phyloP scores from a whole-genome alignment of 306 rosid genomes.

The Cucurbita ficifolia region DNA sequence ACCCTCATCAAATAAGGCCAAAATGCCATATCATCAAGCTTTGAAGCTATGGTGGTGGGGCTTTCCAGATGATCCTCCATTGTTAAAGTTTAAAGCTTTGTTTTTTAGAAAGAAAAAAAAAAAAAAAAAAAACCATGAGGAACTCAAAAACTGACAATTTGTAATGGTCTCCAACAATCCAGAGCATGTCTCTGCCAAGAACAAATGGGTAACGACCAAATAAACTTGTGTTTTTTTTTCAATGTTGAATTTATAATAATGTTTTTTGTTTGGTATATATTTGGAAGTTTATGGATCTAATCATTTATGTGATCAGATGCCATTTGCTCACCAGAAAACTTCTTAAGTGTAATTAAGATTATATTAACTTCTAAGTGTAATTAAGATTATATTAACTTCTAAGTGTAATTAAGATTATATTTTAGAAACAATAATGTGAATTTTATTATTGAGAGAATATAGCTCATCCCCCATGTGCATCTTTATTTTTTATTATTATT shows the following conservation, averaged over 20 bases:
- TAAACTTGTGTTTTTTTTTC: background rate
- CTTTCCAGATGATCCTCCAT: constrained; percentile 3
- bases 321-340: background rate
- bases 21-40: background rate
- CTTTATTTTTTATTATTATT: background rate
- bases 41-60: background rate
- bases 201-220: background rate
- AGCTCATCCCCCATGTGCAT: background rate
- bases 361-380: too few relatives aligned
- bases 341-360: too few relatives aligned
- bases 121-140: background rate
- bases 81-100: background rate
- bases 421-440: background rate
- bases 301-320: too few relatives aligned
- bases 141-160: background rate
- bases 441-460: background rate
- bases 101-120: background rate
- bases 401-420: background rate
- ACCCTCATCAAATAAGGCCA: background rate
- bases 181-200: background rate
- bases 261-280: background rate
- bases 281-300: too few relatives aligned
- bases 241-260: background rate
- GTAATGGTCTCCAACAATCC: background rate
- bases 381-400: too few relatives aligned